A percentile compares a stretch with the other conserved stretches of the same genome.
Evolutionary conservation across 768 basidiomycete genomes (phyloP).

Genomic region (Tricholoma saponaceum): DNA sequence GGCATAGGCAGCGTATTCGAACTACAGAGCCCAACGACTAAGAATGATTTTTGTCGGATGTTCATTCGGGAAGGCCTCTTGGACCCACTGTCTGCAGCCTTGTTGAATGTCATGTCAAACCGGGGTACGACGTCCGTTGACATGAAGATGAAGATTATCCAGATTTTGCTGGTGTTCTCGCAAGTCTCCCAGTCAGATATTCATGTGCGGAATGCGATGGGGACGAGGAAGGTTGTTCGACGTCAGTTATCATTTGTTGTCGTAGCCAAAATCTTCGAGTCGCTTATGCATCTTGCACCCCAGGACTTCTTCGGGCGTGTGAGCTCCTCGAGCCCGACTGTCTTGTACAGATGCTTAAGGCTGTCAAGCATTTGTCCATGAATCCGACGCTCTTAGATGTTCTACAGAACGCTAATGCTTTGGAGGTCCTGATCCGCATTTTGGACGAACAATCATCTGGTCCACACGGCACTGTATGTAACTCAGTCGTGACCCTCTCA

Average conservation of each 20-base stretch:
- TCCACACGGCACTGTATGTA: conserved; percentile 72
- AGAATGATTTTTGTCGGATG: conserved; percentile 98
- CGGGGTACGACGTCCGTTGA: conserved; percentile 60
- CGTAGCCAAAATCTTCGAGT: neutral
- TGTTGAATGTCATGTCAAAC: conserved; percentile 83
- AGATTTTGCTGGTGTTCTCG: conserved; percentile 86
- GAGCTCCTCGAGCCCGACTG: conserved; percentile 85
- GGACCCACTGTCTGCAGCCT: conserved; percentile 86
- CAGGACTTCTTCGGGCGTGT: conserved; percentile 70
- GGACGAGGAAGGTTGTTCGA: conserved; percentile 82
- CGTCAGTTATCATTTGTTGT: conserved; percentile 52
- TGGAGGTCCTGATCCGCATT: conserved; percentile 85
- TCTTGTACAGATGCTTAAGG: conserved; percentile 86
- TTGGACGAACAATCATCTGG: conserved; percentile 79
- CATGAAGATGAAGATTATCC: conserved; percentile 86
- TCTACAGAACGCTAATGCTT: conserved; percentile 92
- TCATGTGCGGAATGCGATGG: conserved; percentile 89
- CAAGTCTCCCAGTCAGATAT: conserved; percentile 96
- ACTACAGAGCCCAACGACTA: conserved; percentile 91
- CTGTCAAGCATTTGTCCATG: conserved; percentile 96
- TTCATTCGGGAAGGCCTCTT: conserved; percentile 94
- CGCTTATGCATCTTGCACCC: conserved; percentile 40
- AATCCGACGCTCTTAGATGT: conserved; percentile 86
- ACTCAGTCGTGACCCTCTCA: neutral
- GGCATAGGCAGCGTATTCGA: conserved; percentile 96